Evolutionary conservation across 805 yeast genomes (phyloP), one percentile per base, ranked within the genome.

Genomic region (Wickerhamiella alocasiicola): DNA sequence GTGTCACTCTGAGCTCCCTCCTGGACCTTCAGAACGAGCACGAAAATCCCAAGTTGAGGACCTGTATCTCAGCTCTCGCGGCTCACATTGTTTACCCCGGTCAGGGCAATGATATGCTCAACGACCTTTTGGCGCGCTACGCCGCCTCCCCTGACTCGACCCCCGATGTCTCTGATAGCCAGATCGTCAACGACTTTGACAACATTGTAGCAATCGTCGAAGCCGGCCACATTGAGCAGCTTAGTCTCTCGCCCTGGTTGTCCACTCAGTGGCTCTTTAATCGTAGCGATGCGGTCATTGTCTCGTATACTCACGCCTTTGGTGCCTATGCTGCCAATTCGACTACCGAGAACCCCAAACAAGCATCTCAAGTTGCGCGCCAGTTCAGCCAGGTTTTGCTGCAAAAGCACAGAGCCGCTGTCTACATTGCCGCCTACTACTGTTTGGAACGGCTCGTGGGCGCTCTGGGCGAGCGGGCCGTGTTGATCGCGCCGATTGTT

Each of bases 31-130:
- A 37, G 18, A 34, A 24, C 35, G 12, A 24, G 2, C 15, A 21
- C 41, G 26, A 20, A 3, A 16, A 15, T 13, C 18, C 16, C 6
- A 39, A 31, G 21, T 39, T 48, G 19, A 45, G 55, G 6, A 5
- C 7, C 9, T 72, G 85, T 19, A 71, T 87, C 41, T 72, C 77
- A 44, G 76, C 79, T 44, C 65, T 88, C 40, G 76, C 85, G 1
- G 70, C 74, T 2, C 94, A 85, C 55, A 71, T 77, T 9, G 85
- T 85, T 52, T 88, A 88, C 56, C 77, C 77, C 45, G 93, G 84
- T 49, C 98, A 91, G 57, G 73, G 80, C 4, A 70, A 78, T 12
- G 96, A 87, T 55, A 78, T 88, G 64, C 64, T 85, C 15, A 71
- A 74, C 21, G 94, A 81, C 44, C 63, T 85, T 11, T 46, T 65